Evolutionary conservation across 2,329 filamentous ascomycete species (phyloP).

Genomic region (Aspergillus niger): DNA sequence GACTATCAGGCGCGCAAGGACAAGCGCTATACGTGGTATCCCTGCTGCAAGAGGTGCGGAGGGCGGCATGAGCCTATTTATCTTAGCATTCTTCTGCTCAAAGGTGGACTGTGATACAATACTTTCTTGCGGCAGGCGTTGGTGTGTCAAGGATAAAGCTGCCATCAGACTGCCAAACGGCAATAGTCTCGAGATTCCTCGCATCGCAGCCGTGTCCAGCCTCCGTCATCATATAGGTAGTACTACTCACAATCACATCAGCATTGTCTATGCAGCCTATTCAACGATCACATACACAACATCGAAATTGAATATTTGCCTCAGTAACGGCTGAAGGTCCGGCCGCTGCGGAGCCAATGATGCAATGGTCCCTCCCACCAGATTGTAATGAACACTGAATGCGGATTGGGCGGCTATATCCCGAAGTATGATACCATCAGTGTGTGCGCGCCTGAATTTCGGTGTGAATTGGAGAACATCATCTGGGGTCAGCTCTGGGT

Average conservation of each 20-base stretch:
- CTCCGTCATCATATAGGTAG: slow-evolving; percentile 44
- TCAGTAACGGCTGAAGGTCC: slow-evolving; percentile 20
- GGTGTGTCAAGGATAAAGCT: slow-evolving; percentile 40
- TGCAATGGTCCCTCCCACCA: slow-evolving; percentile 25
- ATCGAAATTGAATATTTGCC: slow-evolving; percentile 23
- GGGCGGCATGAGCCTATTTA: slow-evolving; percentile 22
- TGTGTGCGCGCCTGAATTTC: slow-evolving; percentile 7
- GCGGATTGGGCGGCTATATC: slow-evolving; percentile 12
- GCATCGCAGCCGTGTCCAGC: slow-evolving; percentile 44
- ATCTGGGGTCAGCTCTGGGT: neutral
- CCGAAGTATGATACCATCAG: neutral
- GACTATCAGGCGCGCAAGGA: slow-evolving; percentile 23
- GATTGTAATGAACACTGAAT: slow-evolving; percentile 24
- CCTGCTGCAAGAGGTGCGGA: slow-evolving; percentile 17
- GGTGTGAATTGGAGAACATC: slow-evolving; percentile 5
- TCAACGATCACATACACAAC: slow-evolving; percentile 18
- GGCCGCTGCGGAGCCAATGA: slow-evolving; percentile 13
- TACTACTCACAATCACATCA: neutral
- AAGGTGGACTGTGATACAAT: slow-evolving; percentile 20
- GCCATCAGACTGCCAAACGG: slow-evolving; percentile 36
- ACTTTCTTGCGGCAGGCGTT: slow-evolving; percentile 34
- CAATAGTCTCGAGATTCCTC: slow-evolving; percentile 41
- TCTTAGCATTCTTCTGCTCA: neutral
- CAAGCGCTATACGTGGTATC: slow-evolving; percentile 19
- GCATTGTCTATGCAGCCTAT: neutral